Conservation (phyloP, 768 basidiomycete genomes). For the Calocera viscosa region DNA sequence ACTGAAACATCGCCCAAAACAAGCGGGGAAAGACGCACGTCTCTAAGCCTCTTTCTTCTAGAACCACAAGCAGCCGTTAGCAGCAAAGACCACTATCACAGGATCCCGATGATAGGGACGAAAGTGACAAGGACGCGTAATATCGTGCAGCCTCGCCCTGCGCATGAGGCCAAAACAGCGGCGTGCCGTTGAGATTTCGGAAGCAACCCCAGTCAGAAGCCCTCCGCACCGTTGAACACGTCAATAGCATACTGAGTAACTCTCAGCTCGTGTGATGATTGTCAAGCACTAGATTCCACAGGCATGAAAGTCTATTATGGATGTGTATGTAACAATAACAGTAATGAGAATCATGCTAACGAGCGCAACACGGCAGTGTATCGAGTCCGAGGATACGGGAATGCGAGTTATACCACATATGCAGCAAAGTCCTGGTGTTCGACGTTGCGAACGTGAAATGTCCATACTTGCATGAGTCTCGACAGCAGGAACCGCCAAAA, state of each 20-base stretch:
- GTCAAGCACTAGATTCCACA: not conserved
- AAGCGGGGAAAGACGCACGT: not conserved
- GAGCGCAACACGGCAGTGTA: not conserved
- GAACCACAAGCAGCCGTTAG: not conserved
- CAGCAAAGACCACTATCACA: not conserved
- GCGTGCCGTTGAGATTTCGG: too few species aligned
- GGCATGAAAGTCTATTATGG: constrained; percentile 2
- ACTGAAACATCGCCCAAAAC: not conserved
- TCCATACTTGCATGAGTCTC: not conserved
- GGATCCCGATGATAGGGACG: not conserved
- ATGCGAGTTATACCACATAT: not conserved
- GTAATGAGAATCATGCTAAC: constrained; percentile 5
- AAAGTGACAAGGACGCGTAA: not conserved
- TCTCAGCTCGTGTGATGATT: not conserved
- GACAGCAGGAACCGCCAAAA: not conserved
- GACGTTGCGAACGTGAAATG: not conserved
- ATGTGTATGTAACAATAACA: not conserved
- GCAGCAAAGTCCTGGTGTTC: not conserved
- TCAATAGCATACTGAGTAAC: too few species aligned
- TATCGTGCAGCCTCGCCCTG: not conserved
- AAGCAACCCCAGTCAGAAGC: not conserved
- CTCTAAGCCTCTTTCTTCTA: not conserved
- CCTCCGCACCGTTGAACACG: too few species aligned
- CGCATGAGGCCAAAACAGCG: too few species aligned
- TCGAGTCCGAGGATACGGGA: not conserved